A percentile compares a stretch with the other conserved stretches of the same genome.
These are phyloP conservation scores for Pichia sp. DNA, from an alignment of 1,139 yeast genomes.

Conservation along the genomic window DNA sequence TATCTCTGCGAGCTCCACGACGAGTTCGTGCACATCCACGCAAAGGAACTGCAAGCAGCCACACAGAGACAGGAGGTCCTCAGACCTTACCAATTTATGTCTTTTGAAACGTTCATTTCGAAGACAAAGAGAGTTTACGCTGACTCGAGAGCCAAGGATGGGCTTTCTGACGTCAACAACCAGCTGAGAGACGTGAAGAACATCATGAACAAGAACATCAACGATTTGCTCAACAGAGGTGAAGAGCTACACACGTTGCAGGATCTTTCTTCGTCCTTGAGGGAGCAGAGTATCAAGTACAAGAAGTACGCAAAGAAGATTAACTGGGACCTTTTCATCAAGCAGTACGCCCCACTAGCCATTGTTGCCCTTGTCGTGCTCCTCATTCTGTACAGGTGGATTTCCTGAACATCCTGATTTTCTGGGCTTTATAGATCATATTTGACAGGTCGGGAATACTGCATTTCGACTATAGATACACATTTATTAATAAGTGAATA, in stretches of 20 bases:
- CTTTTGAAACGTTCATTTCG: slow-evolving; percentile 76
- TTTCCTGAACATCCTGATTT: slow-evolving; percentile 36
- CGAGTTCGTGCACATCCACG: slow-evolving; percentile 80
- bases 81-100: slow-evolving; percentile 78
- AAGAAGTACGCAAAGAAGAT: slow-evolving; percentile 86
- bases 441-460: too few relatives aligned
- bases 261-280: slow-evolving; percentile 76
- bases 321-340: slow-evolving; percentile 80
- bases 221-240: slow-evolving; percentile 90
- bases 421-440: background rate
- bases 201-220: slow-evolving; percentile 94
- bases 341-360: slow-evolving; percentile 84
- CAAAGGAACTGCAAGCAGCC: slow-evolving; percentile 54
- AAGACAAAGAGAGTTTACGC: slow-evolving; percentile 86
- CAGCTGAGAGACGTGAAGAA: slow-evolving; percentile 92
- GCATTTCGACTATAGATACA: background rate
- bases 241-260: slow-evolving; percentile 91
- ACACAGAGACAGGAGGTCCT: slow-evolving; percentile 5
- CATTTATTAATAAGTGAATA: too few relatives aligned
- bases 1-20: slow-evolving; percentile 76
- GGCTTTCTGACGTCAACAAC: slow-evolving; percentile 64
- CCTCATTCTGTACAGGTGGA: slow-evolving; percentile 79
- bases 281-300: slow-evolving; percentile 82
- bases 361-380: slow-evolving; percentile 70
- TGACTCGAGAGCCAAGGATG: slow-evolving; percentile 76